Percentiles rank a stretch among this genome's conserved stretches.
These are phyloP conservation scores for Candida stauntonica DNA, from an alignment of 805 yeast species.

Conservation along the genomic window DNA sequence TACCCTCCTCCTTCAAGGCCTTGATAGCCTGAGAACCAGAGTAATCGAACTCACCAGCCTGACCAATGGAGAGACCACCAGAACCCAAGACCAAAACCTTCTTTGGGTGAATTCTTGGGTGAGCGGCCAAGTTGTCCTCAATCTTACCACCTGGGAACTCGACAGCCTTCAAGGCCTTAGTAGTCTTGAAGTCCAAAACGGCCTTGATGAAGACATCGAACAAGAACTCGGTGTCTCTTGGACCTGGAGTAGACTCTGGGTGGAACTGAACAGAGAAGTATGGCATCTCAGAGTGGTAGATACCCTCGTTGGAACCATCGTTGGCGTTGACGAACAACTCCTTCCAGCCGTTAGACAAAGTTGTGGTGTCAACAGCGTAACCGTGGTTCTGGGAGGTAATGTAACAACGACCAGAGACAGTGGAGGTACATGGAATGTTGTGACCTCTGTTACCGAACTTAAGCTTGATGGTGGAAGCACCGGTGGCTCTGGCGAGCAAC, in stretches of 20 bases:
- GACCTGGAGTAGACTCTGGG: conserved; percentile 99
- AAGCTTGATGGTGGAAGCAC: conserved; percentile 87
- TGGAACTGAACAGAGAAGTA: conserved; percentile 98
- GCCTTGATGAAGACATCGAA: conserved; percentile 89
- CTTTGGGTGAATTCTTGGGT: conserved; percentile 79
- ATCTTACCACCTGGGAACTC: conserved; percentile 86
- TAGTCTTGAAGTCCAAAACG: conserved; percentile 56
- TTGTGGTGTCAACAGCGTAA: conserved; percentile 83
- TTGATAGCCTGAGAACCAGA: conserved; percentile 99
- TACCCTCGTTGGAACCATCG: conserved; percentile 98
- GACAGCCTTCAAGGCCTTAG: conserved; percentile 61
- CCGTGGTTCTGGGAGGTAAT: conserved; percentile 99
- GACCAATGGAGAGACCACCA: conserved; percentile 98
- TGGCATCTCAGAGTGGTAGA: conserved; percentile 83
- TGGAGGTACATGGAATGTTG: conserved; percentile 91
- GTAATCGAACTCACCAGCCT: conserved; percentile 99
- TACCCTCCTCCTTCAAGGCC: conserved; percentile 97
- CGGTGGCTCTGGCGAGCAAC: conserved; percentile 89
- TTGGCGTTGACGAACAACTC: conserved; percentile 93
- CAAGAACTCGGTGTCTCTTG: conserved; percentile 96
- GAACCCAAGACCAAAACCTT: conserved; percentile 94
- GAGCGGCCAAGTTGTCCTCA: conserved; percentile 68
- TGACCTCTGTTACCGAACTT: conserved; percentile 99
- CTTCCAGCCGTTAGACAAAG: conserved; percentile 80
- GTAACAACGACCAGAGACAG: conserved; percentile 91